Evolutionary conservation across 352 stramenopile species (phyloP), one percentile per base, ranked within the genome.

Genomic region (Globisporangium mamillatum): DNA sequence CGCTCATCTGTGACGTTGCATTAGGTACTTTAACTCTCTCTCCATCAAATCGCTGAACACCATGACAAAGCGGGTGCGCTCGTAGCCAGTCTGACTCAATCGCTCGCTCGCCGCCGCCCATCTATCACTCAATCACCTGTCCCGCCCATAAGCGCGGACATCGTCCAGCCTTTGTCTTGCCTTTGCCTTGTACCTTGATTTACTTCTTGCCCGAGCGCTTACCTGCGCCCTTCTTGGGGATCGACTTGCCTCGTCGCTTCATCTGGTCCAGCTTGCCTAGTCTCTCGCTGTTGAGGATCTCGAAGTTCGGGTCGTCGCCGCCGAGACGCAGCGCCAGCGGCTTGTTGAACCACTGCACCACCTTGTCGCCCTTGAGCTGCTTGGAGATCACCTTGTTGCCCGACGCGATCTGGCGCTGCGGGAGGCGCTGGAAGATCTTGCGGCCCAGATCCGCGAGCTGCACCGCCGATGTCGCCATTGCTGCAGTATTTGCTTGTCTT

Each of bases 351-450:
- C 88, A 95, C 60, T 80, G 89, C 29, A 82, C 88, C 12, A 95
- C 75, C 76, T 92, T 94, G 44, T 95, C 88, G 59, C 88, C 88
- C 78, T 91, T 91, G 53, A 95, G 80, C 78, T 94, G 84, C 80
- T 93, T 93, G 75, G 84, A 93, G 76, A 95, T 93, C 50, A 95
- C 80, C 76, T 95, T 95, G 76, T 94, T 95, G 72, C 88, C 88
- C 55, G 88, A 94, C 67, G 80, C 72, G 27, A 75, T 88, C 70
- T 93, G 77, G 74, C 82, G 86, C 80, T 94, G 86, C 72, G 88
- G 88, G 70, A 95, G 74, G 18, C 88, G 86, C 82, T 95, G 84
- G 75, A 95, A 95, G 70, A 95, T 95, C 80, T 95, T 93, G 71
- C 88, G 86, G 52, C 83, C 78, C 58, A 95, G 73, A 65, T 95